Percentiles rank a stretch among this genome's conserved stretches.
These are phyloP conservation scores for Ogataea pilisensis DNA, from an alignment of 805 yeast species.

Conservation along the genomic window DNA sequence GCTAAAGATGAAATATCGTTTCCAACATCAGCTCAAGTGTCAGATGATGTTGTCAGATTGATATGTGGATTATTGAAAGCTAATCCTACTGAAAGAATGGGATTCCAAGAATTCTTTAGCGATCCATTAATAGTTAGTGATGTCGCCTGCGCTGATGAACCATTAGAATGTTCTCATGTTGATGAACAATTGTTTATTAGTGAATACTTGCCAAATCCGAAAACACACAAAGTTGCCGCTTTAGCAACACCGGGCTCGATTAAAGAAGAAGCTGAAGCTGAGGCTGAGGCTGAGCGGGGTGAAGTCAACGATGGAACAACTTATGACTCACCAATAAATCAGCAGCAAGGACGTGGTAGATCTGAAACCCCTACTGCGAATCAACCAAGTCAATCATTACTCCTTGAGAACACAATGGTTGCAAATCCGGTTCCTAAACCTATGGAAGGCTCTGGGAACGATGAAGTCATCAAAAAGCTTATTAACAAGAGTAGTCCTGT, in stretches of 20 bases:
- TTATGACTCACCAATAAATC: not conserved
- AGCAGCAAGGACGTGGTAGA: not conserved
- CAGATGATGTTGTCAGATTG: slow-evolving; percentile 61
- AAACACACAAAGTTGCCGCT: not conserved
- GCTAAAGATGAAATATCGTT: slow-evolving; percentile 74
- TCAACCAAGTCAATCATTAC: slow-evolving; percentile 16
- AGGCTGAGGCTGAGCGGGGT: not conserved
- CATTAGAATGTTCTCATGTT: slow-evolving; percentile 62
- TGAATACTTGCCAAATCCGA: slow-evolving; percentile 50
- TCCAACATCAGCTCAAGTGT: slow-evolving; percentile 63
- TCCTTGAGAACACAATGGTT: slow-evolving; percentile 11
- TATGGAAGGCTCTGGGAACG: slow-evolving; percentile 26
- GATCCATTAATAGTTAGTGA: slow-evolving; percentile 62
- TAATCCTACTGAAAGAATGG: slow-evolving; percentile 83
- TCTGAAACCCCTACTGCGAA: not conserved
- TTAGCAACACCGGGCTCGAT: slow-evolving; percentile 11
- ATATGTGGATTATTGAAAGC: slow-evolving; percentile 75
- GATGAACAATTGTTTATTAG: slow-evolving; percentile 82
- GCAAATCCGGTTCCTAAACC: slow-evolving; percentile 15
- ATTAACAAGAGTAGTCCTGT: slow-evolving; percentile 42
- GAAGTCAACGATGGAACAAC: not conserved
- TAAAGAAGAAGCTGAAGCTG: slow-evolving; percentile 14
- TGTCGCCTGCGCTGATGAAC: slow-evolving; percentile 47
- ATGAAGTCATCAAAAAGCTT: slow-evolving; percentile 43
- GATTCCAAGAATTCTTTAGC: slow-evolving; percentile 81